Conservation (phyloP, 106 monocot genomes). For the Allium fistulosum region DNA sequence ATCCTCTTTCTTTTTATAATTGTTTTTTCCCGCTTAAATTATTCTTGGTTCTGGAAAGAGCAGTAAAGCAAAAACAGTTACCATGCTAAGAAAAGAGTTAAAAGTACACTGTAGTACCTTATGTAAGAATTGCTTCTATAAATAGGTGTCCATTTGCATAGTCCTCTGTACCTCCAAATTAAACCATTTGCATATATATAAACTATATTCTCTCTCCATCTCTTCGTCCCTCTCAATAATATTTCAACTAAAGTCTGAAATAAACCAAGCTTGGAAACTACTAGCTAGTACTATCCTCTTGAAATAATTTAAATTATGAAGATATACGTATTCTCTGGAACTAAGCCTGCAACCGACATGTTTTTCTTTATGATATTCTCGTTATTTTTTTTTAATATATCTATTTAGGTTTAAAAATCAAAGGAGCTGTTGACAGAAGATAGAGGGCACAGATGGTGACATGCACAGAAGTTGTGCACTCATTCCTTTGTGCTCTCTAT, state of each 20-base stretch:
- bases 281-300: neutral
- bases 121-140: neutral
- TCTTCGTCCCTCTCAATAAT: too few relatives aligned
- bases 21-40: too few relatives aligned
- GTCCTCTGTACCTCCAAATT: neutral
- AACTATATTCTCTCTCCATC: too few relatives aligned
- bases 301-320: too few relatives aligned
- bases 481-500: constrained; percentile 33
- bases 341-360: too few relatives aligned
- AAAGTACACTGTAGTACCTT: too few relatives aligned
- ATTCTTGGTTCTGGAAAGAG: too few relatives aligned
- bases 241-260: neutral
- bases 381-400: neutral
- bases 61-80: neutral
- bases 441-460: constrained; percentile 31
- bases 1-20: too few relatives aligned
- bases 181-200: too few relatives aligned
- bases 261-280: neutral
- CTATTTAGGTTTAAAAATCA: neutral
- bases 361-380: neutral
- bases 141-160: neutral
- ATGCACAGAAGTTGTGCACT: constrained; percentile 9
- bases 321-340: too few relatives aligned
- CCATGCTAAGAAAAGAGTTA: neutral
- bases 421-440: constrained; percentile 27